A percentile compares a stretch with the other conserved stretches of the same genome.
phyloP scores from a whole-genome alignment of 164 flowering plant species.

The Stephania cephalantha region DNA sequence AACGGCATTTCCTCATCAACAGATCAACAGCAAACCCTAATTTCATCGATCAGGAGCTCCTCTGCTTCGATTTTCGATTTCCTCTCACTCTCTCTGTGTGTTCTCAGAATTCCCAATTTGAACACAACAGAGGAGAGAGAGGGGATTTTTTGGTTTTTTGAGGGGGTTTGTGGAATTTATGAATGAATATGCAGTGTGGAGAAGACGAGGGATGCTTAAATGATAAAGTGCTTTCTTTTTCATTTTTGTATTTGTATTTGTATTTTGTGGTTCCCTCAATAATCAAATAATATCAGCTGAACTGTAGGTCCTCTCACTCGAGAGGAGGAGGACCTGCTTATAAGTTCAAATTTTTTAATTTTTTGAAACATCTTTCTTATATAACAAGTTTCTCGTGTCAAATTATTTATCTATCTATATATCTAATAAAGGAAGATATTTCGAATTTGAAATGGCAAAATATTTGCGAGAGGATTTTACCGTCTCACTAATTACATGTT shows the following conservation, averaged over 20 bases:
- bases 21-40: slow-evolving; percentile 18
- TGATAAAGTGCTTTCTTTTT: background rate
- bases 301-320: no score
- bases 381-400: no score
- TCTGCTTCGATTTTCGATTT: background rate
- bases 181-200: slow-evolving; percentile 1
- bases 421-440: no score
- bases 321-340: no score
- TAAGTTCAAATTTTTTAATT: no score
- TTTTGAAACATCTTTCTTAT: no score
- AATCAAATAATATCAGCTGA: no score
- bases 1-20: slow-evolving; percentile 62
- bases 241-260: background rate
- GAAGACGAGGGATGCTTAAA: background rate
- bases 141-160: slow-evolving; percentile 3
- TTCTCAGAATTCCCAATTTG: background rate
- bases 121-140: slow-evolving; percentile 11
- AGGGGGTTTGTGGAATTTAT: slow-evolving; percentile 3
- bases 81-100: slow-evolving; percentile 12
- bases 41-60: background rate
- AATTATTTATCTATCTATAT: no score
- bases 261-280: no score
- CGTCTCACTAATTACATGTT: no score
- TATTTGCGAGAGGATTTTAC: no score
- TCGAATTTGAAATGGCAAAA: no score